phyloP scores from a whole-genome alignment of 148 eudicot genomes.

The Fagopyrum esculentum region DNA sequence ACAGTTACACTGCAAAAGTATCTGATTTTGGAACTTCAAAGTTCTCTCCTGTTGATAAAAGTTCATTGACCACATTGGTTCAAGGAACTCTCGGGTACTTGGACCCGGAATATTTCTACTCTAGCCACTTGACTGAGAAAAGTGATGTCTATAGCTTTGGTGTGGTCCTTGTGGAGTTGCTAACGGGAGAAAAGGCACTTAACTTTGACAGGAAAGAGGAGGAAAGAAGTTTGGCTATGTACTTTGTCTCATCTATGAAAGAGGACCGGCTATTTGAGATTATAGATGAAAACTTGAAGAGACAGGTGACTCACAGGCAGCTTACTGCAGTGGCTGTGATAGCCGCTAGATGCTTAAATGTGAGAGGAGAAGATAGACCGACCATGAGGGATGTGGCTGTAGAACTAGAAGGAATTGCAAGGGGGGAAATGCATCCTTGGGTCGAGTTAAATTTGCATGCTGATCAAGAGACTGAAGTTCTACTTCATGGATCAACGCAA shows the following conservation, averaged over 20 bases:
- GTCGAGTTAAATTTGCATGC: not conserved
- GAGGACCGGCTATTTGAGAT: conserved; percentile 11
- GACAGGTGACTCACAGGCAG: not conserved
- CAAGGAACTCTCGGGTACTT: conserved; percentile 18
- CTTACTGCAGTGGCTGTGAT: not conserved
- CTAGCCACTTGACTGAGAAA: conserved; percentile 10
- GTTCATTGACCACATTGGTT: conserved; percentile 12
- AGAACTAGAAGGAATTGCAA: conserved; percentile 7
- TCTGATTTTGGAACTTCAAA: conserved; percentile 16
- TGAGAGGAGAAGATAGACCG: conserved; percentile 18
- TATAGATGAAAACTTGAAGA: conserved; percentile 4
- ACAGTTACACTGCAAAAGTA: conserved; percentile 6
- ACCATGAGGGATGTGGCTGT: conserved; percentile 17
- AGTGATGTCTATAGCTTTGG: conserved; percentile 18
- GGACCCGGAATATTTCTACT: conserved; percentile 12
- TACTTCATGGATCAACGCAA: not conserved
- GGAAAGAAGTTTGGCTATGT: conserved; percentile 10
- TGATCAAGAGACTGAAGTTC: not conserved
- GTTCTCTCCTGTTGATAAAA: not conserved
- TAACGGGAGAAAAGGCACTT: conserved; percentile 9
- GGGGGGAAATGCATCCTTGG: conserved; percentile 13
- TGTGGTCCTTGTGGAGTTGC: conserved; percentile 15
- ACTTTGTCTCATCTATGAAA: conserved; percentile 7
- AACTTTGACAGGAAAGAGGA: conserved; percentile 1
- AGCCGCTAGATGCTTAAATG: conserved; percentile 7